Evolutionary conservation across 371 early-diverging fungal species (phyloP).

Genomic region (Mucor racemosus): DNA sequence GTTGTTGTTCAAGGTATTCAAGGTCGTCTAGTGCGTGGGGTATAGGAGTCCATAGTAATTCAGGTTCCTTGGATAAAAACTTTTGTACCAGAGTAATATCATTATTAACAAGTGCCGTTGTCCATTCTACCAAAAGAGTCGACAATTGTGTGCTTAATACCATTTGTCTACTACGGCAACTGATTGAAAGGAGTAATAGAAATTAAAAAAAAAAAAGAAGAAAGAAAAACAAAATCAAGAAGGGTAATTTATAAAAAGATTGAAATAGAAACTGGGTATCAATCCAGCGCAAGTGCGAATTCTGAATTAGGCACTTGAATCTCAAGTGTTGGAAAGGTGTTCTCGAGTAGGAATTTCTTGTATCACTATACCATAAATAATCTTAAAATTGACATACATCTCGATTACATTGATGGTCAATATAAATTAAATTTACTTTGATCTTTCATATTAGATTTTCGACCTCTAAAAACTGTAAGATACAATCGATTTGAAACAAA

Average conservation of each 20-base stretch:
- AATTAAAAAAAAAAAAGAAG: neutral
- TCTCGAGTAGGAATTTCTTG: neutral
- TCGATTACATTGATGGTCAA: neutral
- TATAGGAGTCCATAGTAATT: constrained; percentile 41
- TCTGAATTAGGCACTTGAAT: neutral
- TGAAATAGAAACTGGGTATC: constrained; percentile 2
- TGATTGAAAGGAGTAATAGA: neutral
- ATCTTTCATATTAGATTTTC: too few relatives aligned
- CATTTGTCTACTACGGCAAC: neutral
- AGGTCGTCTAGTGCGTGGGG: constrained; percentile 22
- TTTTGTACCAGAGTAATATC: constrained; percentile 27
- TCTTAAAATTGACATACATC: neutral
- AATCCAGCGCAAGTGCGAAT: neutral
- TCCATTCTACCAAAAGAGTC: constrained; percentile 39
- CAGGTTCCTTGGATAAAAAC: constrained; percentile 30
- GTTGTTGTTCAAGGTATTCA: constrained; percentile 19
- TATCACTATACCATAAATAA: neutral
- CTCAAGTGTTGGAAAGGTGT: neutral
- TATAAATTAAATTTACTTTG: too few relatives aligned
- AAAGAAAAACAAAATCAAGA: neutral
- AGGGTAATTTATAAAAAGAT: constrained; percentile 3
- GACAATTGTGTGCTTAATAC: constrained; percentile 8
- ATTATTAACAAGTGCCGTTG: constrained; percentile 32
- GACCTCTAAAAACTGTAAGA: too few relatives aligned
- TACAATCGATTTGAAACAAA: too few relatives aligned